Conservation (phyloP, 192 early-diverging fungal genomes). For the Globomyces pollinis-pini region DNA sequence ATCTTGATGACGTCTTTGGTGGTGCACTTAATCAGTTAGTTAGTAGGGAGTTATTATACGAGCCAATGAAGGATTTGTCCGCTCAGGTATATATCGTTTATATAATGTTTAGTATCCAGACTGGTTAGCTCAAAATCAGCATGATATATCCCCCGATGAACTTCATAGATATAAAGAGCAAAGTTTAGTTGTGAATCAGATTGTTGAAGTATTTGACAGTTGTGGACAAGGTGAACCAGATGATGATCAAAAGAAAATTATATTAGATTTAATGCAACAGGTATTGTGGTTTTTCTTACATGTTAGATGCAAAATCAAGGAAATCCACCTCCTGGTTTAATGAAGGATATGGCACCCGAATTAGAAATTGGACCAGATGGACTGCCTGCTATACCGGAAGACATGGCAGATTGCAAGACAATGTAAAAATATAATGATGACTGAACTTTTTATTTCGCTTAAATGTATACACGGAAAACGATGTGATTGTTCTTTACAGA, state of each 20-base stretch:
- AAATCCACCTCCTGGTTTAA: constrained; percentile 84
- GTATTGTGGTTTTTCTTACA: constrained; percentile 34
- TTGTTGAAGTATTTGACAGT: constrained; percentile 73
- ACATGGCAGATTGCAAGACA: constrained; percentile 3
- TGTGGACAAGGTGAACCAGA: constrained; percentile 53
- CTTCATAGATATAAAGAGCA: constrained; percentile 72
- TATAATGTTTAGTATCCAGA: constrained; percentile 89
- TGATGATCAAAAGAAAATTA: constrained; percentile 56
- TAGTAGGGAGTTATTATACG: constrained; percentile 88
- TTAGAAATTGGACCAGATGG: constrained; percentile 75
- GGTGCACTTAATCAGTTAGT: constrained; percentile 86
- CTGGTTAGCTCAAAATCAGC: constrained; percentile 77
- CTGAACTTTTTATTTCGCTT: no score
- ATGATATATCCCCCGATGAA: constrained; percentile 61
- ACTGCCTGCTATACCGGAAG: constrained; percentile 50
- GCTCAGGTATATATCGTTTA: no score
- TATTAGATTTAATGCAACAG: constrained; percentile 91
- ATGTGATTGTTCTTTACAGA: no score
- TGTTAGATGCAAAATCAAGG: constrained; percentile 94
- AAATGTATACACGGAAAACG: no score
- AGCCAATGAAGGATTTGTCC: constrained; percentile 89
- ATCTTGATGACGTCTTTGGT: constrained; percentile 81
- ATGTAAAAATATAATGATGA: constrained; percentile 4
- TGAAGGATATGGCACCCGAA: constrained; percentile 87
- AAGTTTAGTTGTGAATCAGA: constrained; percentile 66